Evolutionary conservation across 2,329 filamentous ascomycete species (phyloP).

Genomic region (Aspergillus versicolor): DNA sequence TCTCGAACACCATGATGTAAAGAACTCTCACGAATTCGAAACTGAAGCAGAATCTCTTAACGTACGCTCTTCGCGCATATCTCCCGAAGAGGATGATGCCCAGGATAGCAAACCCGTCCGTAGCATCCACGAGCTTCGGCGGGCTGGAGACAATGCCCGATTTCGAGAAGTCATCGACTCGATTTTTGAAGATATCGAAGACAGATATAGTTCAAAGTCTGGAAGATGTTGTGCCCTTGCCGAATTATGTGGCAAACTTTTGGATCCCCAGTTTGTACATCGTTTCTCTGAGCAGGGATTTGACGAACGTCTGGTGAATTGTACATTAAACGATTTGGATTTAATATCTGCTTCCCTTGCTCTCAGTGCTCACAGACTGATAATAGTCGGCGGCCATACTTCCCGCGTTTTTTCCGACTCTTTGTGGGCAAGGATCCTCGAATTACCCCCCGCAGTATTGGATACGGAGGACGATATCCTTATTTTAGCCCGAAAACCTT

Average conservation of each 20-base stretch:
- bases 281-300: conserved; percentile 71
- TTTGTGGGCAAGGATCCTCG: conserved; percentile 34
- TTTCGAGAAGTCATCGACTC: conserved; percentile 57
- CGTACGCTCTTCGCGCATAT: conserved; percentile 10
- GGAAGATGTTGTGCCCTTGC: conserved; percentile 54
- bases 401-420: conserved; percentile 28
- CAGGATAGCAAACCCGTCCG: conserved; percentile 48
- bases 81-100: conserved; percentile 47
- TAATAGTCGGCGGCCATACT: conserved; percentile 26
- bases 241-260: conserved; percentile 55
- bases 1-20: conserved; percentile 5
- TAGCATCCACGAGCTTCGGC: conserved; percentile 62
- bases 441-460: conserved; percentile 28
- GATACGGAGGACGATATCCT: conserved; percentile 28
- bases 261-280: conserved; percentile 40
- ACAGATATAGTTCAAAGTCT: conserved; percentile 44
- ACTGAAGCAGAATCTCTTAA: conserved; percentile 4
- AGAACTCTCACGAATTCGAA: conserved; percentile 3
- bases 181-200: conserved; percentile 60
- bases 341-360: conserved; percentile 32
- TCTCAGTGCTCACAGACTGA: conserved; percentile 34
- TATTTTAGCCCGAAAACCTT: conserved; percentile 21
- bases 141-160: conserved; percentile 56
- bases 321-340: conserved; percentile 61
- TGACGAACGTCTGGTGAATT: conserved; percentile 66